Evolutionary conservation across 129 eudicot species (phyloP).

Genomic region (Arctium lappa): DNA sequence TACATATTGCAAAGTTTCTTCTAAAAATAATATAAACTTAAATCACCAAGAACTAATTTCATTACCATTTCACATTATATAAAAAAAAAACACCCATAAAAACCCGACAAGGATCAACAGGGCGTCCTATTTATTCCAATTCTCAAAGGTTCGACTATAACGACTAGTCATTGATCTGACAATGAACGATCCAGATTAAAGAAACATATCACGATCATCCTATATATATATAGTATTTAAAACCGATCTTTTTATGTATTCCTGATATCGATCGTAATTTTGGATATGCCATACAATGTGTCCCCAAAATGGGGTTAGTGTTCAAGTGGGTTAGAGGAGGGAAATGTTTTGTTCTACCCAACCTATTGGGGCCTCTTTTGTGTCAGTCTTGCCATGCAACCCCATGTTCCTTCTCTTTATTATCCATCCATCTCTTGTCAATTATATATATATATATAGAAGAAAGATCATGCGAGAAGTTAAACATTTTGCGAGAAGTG

Average conservation of each 20-base stretch:
- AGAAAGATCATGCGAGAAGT: too few relatives aligned
- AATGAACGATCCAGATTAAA: neutral
- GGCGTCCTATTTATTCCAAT: neutral
- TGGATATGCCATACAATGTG: slow-evolving; percentile 3
- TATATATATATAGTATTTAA: neutral
- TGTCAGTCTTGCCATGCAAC: slow-evolving; percentile 12
- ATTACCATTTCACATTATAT: neutral
- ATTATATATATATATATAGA: neutral
- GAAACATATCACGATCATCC: neutral
- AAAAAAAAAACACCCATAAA: too few relatives aligned
- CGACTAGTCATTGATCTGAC: neutral
- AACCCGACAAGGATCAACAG: neutral
- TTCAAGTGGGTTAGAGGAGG: slow-evolving; percentile 14
- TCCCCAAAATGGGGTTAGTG: slow-evolving; percentile 15
- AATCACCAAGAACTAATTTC: neutral
- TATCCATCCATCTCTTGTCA: slow-evolving; percentile 6
- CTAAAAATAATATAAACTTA: neutral
- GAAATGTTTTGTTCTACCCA: slow-evolving; percentile 10
- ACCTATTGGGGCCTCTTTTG: neutral
- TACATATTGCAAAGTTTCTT: neutral
- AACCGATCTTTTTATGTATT: neutral
- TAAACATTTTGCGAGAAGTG: too few relatives aligned
- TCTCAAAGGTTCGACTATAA: neutral
- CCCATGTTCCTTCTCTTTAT: slow-evolving; percentile 10
- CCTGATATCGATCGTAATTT: neutral